These are phyloP conservation scores for Ochromonas danica DNA, from an alignment of 108 stramenopile species.

Conservation along the genomic window DNA sequence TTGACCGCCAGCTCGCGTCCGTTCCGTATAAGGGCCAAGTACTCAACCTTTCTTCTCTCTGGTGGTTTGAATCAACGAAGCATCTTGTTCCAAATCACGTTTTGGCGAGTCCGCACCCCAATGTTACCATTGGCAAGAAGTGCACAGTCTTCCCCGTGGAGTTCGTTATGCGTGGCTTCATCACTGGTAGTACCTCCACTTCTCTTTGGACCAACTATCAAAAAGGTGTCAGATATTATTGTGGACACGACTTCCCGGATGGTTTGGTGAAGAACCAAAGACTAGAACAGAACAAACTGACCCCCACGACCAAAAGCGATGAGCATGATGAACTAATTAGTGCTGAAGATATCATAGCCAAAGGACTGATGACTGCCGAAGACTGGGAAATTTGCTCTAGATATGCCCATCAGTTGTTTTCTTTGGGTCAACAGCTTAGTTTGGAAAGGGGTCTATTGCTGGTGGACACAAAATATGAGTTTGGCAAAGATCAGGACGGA, in stretches of 20 bases:
- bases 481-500: constrained; percentile 74
- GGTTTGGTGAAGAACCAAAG: constrained; percentile 92
- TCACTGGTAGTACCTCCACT: constrained; percentile 91
- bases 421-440: constrained; percentile 78
- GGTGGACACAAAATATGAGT: constrained; percentile 99
- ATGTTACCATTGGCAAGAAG: constrained; percentile 81
- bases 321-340: constrained; percentile 95
- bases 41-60: constrained; percentile 76
- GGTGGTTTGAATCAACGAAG: constrained; percentile 85
- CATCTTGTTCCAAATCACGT: constrained; percentile 91
- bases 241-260: constrained; percentile 87
- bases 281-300: constrained; percentile 71
- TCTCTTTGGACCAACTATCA: constrained; percentile 98
- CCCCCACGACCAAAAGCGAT: constrained; percentile 96
- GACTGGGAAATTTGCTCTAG: constrained; percentile 56
- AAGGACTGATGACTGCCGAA: constrained; percentile 68
- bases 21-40: constrained; percentile 97
- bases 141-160: constrained; percentile 95
- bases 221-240: constrained; percentile 85
- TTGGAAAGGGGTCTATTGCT: constrained; percentile 81
- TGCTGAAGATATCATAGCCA: constrained; percentile 73
- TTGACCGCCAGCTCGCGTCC: constrained; percentile 86
- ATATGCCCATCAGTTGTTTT: constrained; percentile 52
- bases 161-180: constrained; percentile 87
- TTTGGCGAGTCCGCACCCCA: constrained; percentile 80